Evolutionary conservation across 2,329 filamentous ascomycete genomes (phyloP).

Genomic region (Paecilomyces formosus): DNA sequence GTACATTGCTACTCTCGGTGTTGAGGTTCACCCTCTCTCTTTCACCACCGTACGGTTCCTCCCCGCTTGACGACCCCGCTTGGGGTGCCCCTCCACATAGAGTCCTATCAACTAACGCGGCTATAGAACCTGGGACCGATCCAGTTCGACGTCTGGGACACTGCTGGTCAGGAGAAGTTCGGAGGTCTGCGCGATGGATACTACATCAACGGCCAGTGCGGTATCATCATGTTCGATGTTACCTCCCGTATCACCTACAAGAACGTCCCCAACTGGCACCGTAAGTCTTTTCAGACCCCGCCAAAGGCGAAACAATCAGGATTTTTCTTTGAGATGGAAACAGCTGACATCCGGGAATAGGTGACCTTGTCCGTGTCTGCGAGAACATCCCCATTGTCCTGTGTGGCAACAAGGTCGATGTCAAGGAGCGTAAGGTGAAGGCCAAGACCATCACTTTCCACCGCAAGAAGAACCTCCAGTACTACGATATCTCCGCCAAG

Average conservation of each 20-base stretch:
- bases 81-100: conserved; percentile 10
- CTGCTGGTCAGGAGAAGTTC: conserved; percentile 98
- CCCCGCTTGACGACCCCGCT: conserved; percentile 19
- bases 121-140: conserved; percentile 82
- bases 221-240: conserved; percentile 99
- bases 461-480: conserved; percentile 99
- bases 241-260: conserved; percentile 99
- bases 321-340: background rate
- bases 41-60: conserved; percentile 83
- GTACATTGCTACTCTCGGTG: conserved; percentile 99
- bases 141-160: conserved; percentile 99
- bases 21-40: conserved; percentile 96
- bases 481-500: conserved; percentile 99
- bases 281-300: conserved; percentile 53
- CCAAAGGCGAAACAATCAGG: background rate
- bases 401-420: conserved; percentile 98
- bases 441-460: conserved; percentile 99
- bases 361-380: conserved; percentile 97
- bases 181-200: conserved; percentile 98
- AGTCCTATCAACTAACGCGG: conserved; percentile 19
- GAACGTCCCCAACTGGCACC: conserved; percentile 99
- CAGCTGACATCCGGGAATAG: conserved; percentile 38
- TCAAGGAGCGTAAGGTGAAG: conserved; percentile 99
- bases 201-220: conserved; percentile 99
- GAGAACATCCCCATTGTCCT: conserved; percentile 99